Evolutionary conservation across 768 basidiomycete species (phyloP).

Genomic region (Tylopilus cervinicoccineus): DNA sequence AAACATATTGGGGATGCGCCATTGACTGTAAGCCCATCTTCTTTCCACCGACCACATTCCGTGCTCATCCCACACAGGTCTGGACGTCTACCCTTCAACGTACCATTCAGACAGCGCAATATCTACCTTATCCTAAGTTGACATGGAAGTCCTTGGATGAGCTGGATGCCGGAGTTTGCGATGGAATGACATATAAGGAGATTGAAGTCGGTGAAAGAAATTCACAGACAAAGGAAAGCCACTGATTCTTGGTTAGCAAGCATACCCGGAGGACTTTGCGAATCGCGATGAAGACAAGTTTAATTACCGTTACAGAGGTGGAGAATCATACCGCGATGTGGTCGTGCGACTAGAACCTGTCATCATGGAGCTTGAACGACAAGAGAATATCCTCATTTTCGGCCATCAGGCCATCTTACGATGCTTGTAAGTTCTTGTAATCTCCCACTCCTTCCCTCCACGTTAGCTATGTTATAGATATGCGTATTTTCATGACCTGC

Average conservation of each 20-base stretch:
- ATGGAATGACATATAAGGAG: conserved; percentile 99
- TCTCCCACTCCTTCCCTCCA: not conserved
- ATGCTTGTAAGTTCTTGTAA: conserved; percentile 51
- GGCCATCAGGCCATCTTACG: conserved; percentile 93
- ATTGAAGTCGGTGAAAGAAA: conserved; percentile 67
- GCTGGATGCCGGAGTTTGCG: conserved; percentile 97
- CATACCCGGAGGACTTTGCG: conserved; percentile 97
- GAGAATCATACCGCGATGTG: conserved; percentile 98
- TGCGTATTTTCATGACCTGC: conserved; percentile 92
- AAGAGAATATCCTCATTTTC: conserved; percentile 95
- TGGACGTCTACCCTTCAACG: conserved; percentile 98
- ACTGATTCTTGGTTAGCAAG: conserved; percentile 47
- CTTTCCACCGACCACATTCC: not conserved
- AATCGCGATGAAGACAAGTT: conserved; percentile 99
- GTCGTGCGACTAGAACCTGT: conserved; percentile 93
- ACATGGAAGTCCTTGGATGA: conserved; percentile 99
- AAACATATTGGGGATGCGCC: conserved; percentile 89
- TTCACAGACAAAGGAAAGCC: not conserved
- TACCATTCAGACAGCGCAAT: conserved; percentile 85
- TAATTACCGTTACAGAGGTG: conserved; percentile 95
- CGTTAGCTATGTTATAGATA: conserved; percentile 51
- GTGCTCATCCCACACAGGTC: conserved; percentile 48
- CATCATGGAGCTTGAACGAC: conserved; percentile 98
- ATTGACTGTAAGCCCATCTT: conserved; percentile 58
- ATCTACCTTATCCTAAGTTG: conserved; percentile 82